These are phyloP conservation scores for Ophiostoma sp. DNA, from an alignment of 2,329 filamentous ascomycete species.

Conservation along the genomic window DNA sequence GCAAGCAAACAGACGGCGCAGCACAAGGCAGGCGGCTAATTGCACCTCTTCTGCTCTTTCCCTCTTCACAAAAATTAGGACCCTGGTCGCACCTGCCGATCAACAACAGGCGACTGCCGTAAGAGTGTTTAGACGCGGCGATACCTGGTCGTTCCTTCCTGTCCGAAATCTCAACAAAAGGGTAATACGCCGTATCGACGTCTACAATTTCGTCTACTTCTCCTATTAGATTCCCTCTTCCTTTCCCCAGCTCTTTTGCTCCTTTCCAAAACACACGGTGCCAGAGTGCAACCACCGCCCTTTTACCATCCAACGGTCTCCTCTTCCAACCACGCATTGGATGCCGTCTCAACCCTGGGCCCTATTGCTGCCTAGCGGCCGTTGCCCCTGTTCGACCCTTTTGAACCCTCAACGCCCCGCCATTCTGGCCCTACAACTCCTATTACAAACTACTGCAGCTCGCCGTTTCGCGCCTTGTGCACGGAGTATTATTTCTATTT, in stretches of 20 bases:
- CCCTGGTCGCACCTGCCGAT: constrained; percentile 16
- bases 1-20: constrained; percentile 4
- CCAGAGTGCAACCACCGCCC: not conserved
- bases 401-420: not conserved
- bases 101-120: constrained; percentile 5
- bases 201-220: not conserved
- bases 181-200: not conserved
- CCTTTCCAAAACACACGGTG: not conserved
- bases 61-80: not conserved
- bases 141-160: not conserved
- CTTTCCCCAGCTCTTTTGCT: not conserved
- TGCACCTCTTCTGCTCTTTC: not conserved
- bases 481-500: not conserved
- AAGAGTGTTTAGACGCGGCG: not conserved
- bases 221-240: not conserved
- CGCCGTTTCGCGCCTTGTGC: not conserved
- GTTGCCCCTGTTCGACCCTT: constrained; percentile 5
- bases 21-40: constrained; percentile 15
- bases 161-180: not conserved
- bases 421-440: not conserved
- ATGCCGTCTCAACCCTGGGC: not conserved
- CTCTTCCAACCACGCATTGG: not conserved
- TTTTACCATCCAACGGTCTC: not conserved
- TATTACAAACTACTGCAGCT: not conserved
- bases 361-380: constrained; percentile 17